Evolutionary conservation across 139 green algal species (phyloP).

Genomic region (Asterochloris sp.): DNA sequence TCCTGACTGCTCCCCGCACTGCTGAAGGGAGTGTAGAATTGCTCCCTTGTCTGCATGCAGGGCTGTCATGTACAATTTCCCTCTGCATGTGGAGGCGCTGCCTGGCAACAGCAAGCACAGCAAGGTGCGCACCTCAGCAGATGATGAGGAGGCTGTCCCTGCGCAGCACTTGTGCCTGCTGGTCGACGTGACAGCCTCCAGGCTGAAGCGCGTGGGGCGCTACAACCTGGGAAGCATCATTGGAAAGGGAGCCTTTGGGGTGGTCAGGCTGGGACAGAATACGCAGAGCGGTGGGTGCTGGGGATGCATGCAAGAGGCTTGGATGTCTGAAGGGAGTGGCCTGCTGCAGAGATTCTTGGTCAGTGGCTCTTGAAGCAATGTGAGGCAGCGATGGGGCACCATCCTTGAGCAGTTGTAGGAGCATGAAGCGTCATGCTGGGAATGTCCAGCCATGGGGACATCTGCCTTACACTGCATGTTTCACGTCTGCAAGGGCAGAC

Average conservation of each 20-base stretch:
- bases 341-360: too few relatives aligned
- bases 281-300: slow-evolving; percentile 32
- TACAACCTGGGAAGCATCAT: slow-evolving; percentile 58
- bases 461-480: too few relatives aligned
- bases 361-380: too few relatives aligned
- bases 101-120: neutral
- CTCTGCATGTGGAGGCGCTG: slow-evolving; percentile 6
- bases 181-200: slow-evolving; percentile 45
- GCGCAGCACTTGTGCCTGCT: slow-evolving; percentile 35
- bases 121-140: neutral
- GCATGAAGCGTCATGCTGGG: too few relatives aligned
- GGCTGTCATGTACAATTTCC: slow-evolving; percentile 10
- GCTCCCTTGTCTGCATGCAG: neutral
- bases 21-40: too few relatives aligned
- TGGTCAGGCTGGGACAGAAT: slow-evolving; percentile 55
- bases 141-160: neutral
- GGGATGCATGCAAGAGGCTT: too few relatives aligned
- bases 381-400: too few relatives aligned
- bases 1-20: too few relatives aligned
- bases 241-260: slow-evolving; percentile 54
- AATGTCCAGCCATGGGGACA: too few relatives aligned
- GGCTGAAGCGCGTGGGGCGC: slow-evolving; percentile 43
- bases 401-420: too few relatives aligned
- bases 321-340: too few relatives aligned
- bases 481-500: too few relatives aligned